A percentile compares a stretch with the other conserved stretches of the same genome.
Evolutionary conservation across 345 rosid genomes (phyloP).

Genomic region (Citrus unshiu): DNA sequence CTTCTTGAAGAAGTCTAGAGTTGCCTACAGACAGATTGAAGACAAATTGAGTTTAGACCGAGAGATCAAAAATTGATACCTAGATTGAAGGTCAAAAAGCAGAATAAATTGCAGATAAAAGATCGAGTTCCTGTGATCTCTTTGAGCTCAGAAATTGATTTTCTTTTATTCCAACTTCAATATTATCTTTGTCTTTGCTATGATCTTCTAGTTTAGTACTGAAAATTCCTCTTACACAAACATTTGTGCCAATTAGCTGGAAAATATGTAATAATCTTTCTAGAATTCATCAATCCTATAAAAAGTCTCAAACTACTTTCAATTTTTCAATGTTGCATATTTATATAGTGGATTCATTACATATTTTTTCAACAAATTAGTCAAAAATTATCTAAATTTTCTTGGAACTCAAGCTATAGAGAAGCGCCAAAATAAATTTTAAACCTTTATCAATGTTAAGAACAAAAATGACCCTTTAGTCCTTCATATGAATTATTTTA

Average conservation of each 20-base stretch:
- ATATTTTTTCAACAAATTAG: neutral
- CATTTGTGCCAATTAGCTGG: neutral
- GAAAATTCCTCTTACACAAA: too few species aligned
- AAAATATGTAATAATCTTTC: neutral
- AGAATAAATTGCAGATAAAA: too few species aligned
- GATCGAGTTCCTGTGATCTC: neutral
- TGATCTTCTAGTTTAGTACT: neutral
- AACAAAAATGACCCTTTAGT: too few species aligned
- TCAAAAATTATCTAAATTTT: neutral
- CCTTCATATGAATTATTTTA: too few species aligned
- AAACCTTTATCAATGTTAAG: too few species aligned
- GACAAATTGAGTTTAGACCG: neutral
- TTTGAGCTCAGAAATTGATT: neutral
- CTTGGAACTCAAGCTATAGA: neutral
- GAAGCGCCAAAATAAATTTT: too few species aligned
- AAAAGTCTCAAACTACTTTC: neutral
- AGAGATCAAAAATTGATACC: too few species aligned
- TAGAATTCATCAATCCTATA: neutral
- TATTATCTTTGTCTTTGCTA: neutral
- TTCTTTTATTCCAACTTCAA: neutral
- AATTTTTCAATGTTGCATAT: too few species aligned
- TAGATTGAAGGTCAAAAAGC: too few species aligned
- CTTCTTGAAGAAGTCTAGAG: slow-evolving; percentile 68
- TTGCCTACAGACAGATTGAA: slow-evolving; percentile 38
- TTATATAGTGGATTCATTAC: too few species aligned